Conservation (phyloP, 1,284 basidiomycete species). For the Irpex sp. region DNA sequence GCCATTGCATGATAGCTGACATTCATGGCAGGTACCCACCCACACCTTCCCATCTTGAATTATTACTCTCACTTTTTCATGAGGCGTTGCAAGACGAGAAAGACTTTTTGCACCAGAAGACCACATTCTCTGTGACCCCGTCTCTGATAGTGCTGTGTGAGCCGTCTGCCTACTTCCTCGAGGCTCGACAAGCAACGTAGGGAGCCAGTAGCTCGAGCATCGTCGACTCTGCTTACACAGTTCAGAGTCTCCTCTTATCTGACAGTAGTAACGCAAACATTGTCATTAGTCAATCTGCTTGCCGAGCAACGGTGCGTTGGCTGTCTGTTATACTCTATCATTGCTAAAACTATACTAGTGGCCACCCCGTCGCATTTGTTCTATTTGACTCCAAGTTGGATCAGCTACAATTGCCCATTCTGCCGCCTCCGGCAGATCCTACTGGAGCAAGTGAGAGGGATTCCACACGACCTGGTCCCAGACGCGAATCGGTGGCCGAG, state of each 20-base stretch:
- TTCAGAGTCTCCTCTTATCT: constrained; percentile 43
- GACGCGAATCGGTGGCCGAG: constrained; percentile 11
- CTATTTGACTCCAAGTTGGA: constrained; percentile 63
- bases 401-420: constrained; percentile 49
- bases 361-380: constrained; percentile 39
- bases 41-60: constrained; percentile 49
- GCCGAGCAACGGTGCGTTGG: constrained; percentile 21
- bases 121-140: constrained; percentile 40
- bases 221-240: background rate
- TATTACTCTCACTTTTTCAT: constrained; percentile 50
- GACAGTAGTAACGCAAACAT: constrained; percentile 37
- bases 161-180: constrained; percentile 51
- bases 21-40: constrained; percentile 52
- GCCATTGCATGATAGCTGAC: no score
- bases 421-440: constrained; percentile 25
- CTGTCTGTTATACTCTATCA: background rate
- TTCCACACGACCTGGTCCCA: constrained; percentile 3
- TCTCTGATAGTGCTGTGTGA: constrained; percentile 60
- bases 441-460: background rate
- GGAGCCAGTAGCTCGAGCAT: constrained; percentile 5
- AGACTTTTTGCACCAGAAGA: constrained; percentile 28
- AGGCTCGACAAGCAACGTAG: constrained; percentile 24
- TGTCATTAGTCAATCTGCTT: constrained; percentile 31
- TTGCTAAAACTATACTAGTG: constrained; percentile 11
- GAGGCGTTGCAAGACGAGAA: constrained; percentile 33